A percentile compares a stretch with the other conserved stretches of the same genome.
phyloP scores from a whole-genome alignment of 2,329 filamentous ascomycete genomes.

The Aspergillus hiratsukae region DNA sequence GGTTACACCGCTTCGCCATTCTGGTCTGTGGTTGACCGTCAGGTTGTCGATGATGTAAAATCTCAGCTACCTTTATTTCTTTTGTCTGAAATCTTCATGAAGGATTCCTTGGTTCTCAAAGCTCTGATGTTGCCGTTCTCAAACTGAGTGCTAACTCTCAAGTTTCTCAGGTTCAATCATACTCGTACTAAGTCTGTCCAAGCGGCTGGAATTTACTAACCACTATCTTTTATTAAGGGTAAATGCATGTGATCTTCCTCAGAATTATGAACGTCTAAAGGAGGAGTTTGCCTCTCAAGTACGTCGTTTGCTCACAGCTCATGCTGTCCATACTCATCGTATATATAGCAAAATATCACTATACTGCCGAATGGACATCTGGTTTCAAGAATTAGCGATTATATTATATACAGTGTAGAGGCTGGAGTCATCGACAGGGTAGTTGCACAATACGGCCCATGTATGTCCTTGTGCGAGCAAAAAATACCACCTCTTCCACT shows the following conservation, averaged over 20 bases:
- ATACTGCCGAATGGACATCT: constrained; percentile 92
- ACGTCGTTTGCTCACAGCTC: constrained; percentile 49
- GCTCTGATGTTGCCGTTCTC: background rate
- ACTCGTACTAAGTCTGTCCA: background rate
- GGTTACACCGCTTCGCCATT: constrained; percentile 63
- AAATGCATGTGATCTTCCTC: constrained; percentile 87
- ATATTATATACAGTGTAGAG: constrained; percentile 98
- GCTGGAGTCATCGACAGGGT: constrained; percentile 84
- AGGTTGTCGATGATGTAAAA: constrained; percentile 94
- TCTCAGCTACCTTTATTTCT: constrained; percentile 95
- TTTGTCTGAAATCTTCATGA: constrained; percentile 67
- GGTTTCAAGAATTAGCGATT: constrained; percentile 94
- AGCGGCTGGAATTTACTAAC: background rate
- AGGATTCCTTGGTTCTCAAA: constrained; percentile 55
- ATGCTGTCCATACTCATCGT: constrained; percentile 34
- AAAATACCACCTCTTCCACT: constrained; percentile 2
- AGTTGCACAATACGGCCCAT: constrained; percentile 84
- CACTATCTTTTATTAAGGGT: background rate
- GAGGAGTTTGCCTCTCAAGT: constrained; percentile 83
- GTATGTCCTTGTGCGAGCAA: constrained; percentile 53
- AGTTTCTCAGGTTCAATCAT: background rate
- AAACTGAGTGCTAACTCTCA: background rate
- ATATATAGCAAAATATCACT: constrained; percentile 71
- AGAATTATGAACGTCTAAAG: constrained; percentile 76
- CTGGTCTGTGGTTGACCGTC: constrained; percentile 59